A percentile compares a stretch with the other conserved stretches of the same genome.
These are phyloP conservation scores for Sclerotinia minor DNA, from an alignment of 2,329 filamentous ascomycete species.

Conservation along the genomic window DNA sequence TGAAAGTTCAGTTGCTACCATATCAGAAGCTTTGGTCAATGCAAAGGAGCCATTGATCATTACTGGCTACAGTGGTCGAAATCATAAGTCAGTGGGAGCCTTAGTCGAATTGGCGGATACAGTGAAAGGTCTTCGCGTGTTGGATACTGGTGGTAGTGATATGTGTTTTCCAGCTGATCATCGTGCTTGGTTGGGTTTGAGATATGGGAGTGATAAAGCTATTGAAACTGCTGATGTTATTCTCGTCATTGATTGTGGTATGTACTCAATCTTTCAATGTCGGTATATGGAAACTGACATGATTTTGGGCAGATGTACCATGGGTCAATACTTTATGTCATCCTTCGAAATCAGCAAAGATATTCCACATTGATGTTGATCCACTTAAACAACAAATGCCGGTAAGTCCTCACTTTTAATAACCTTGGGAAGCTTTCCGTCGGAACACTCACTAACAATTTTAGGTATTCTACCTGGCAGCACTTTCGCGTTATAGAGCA, in stretches of 20 bases:
- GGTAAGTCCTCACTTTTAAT: slow-evolving; percentile 20
- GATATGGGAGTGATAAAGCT: slow-evolving; percentile 70
- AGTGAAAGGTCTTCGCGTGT: slow-evolving; percentile 66
- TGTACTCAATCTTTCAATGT: slow-evolving; percentile 4
- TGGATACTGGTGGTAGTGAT: slow-evolving; percentile 76
- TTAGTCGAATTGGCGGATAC: slow-evolving; percentile 68
- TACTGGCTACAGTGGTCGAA: slow-evolving; percentile 70
- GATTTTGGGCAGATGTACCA: slow-evolving; percentile 63
- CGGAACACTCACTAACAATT: slow-evolving; percentile 50
- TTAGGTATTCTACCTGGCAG: slow-evolving; percentile 64
- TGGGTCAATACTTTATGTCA: slow-evolving; percentile 81
- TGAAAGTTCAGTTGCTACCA: slow-evolving; percentile 53
- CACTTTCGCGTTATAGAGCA: slow-evolving; percentile 64
- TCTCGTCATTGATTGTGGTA: slow-evolving; percentile 72
- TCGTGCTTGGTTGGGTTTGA: slow-evolving; percentile 66
- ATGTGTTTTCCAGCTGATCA: slow-evolving; percentile 79
- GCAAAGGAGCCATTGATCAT: slow-evolving; percentile 69
- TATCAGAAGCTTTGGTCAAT: slow-evolving; percentile 58
- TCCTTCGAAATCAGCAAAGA: slow-evolving; percentile 52
- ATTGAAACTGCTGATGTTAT: slow-evolving; percentile 82
- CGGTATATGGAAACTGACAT: background rate
- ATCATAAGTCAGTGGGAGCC: slow-evolving; percentile 60
- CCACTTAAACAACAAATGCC: slow-evolving; percentile 57
- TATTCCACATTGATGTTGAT: slow-evolving; percentile 67
- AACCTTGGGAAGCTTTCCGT: slow-evolving; percentile 41